Evolutionary conservation across 2,329 filamentous ascomycete genomes (phyloP).

Genomic region (Colletotrichum sp.): DNA sequence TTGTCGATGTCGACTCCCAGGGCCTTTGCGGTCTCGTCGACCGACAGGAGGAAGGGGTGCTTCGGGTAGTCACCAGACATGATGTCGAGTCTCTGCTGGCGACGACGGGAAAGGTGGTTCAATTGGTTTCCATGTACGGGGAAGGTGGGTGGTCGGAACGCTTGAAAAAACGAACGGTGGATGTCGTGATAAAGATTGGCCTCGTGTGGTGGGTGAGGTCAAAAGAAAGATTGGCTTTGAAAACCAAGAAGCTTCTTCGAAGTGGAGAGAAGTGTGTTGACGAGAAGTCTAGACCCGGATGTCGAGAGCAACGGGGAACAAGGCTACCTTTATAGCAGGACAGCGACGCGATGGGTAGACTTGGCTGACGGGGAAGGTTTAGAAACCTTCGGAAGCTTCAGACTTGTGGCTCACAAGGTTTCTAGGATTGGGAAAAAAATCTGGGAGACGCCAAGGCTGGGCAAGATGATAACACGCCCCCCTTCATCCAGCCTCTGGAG

Average conservation of each 20-base stretch:
- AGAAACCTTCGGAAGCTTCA: conserved; percentile 13
- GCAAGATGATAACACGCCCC: conserved; percentile 20
- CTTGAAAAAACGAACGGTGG: not conserved
- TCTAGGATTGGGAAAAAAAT: not conserved
- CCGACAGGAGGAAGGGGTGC: conserved; percentile 66
- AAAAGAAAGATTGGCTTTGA: conserved; percentile 4
- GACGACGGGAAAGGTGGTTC: not conserved
- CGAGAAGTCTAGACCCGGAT: not conserved
- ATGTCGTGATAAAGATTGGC: not conserved
- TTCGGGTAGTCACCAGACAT: conserved; percentile 55
- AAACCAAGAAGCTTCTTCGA: not conserved
- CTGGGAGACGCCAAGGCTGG: conserved; percentile 13
- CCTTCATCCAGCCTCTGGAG: not conserved
- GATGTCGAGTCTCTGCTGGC: conserved; percentile 21
- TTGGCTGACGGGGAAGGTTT: conserved; percentile 3
- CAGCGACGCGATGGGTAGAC: conserved; percentile 13
- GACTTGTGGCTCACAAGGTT: not conserved
- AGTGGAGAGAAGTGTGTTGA: conserved; percentile 6
- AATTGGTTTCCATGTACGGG: conserved; percentile 8
- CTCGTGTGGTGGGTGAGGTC: not conserved
- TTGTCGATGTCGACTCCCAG: conserved; percentile 69
- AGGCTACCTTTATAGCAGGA: conserved; percentile 19
- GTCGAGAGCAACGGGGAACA: conserved; percentile 1
- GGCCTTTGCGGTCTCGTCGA: conserved; percentile 66
- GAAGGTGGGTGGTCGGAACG: not conserved